These are phyloP conservation scores for Amphirosellinia nigrospora DNA, from an alignment of 495 filamentous ascomycete species.

Conservation along the genomic window DNA sequence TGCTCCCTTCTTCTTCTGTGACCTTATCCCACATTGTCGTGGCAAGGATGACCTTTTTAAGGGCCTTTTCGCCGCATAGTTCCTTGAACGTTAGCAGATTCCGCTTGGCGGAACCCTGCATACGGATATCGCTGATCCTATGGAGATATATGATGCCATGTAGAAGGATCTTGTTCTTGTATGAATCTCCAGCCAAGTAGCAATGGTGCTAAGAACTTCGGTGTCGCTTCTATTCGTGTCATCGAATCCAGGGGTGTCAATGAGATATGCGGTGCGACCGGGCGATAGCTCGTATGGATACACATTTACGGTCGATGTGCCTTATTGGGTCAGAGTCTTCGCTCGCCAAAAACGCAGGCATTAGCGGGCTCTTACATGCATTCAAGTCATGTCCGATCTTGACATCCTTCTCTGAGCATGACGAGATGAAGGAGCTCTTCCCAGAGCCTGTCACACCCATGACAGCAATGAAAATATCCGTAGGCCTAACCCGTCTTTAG, in stretches of 20 bases:
- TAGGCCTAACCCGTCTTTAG: neutral
- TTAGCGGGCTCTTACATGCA: slow-evolving; percentile 26
- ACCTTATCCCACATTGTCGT: slow-evolving; percentile 54
- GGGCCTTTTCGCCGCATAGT: slow-evolving; percentile 46
- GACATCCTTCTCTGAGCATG: slow-evolving; percentile 32
- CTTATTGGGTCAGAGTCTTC: neutral
- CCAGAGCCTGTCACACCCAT: slow-evolving; percentile 54
- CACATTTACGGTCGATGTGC: neutral
- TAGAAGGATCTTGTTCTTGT: slow-evolving; percentile 19
- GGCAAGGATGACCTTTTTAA: slow-evolving; percentile 48
- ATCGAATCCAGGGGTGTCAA: slow-evolving; percentile 54
- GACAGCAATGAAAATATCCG: slow-evolving; percentile 42
- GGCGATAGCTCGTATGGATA: neutral
- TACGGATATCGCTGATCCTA: slow-evolving; percentile 47
- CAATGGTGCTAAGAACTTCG: slow-evolving; percentile 46
- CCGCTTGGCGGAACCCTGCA: slow-evolving; percentile 46
- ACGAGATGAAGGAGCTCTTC: slow-evolving; percentile 49
- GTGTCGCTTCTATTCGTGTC: slow-evolving; percentile 43
- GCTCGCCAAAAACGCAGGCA: neutral
- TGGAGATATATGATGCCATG: slow-evolving; percentile 52
- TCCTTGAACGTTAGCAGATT: slow-evolving; percentile 55
- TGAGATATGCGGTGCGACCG: slow-evolving; percentile 22
- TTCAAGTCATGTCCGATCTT: slow-evolving; percentile 32
- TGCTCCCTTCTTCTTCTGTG: slow-evolving; percentile 23
- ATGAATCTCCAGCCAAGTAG: slow-evolving; percentile 30